phyloP scores from a whole-genome alignment of 1,284 basidiomycete species.

The Laetiporus sulphureus region DNA sequence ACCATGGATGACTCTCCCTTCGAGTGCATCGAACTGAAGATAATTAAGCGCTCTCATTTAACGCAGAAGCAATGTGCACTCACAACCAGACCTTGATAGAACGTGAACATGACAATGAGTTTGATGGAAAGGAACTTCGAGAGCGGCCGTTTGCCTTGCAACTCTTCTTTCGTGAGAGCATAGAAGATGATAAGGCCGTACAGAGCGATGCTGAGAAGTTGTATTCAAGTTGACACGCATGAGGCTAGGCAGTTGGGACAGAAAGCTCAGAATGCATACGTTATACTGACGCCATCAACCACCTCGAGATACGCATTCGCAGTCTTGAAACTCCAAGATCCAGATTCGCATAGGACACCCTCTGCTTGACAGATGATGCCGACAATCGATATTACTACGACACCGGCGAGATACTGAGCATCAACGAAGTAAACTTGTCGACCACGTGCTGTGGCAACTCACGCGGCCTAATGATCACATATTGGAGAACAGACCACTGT shows the following conservation, averaged over 20 bases:
- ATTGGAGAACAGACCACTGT: slow-evolving; percentile 82
- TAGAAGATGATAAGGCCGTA: slow-evolving; percentile 83
- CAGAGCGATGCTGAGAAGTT: slow-evolving; percentile 52
- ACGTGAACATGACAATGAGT: slow-evolving; percentile 81
- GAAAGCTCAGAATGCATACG: slow-evolving; percentile 33
- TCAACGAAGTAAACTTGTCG: no score
- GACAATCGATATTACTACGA: slow-evolving; percentile 46
- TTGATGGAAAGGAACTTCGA: slow-evolving; percentile 83
- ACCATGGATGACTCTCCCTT: slow-evolving; percentile 59
- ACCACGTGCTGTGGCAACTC: background rate
- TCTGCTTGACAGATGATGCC: slow-evolving; percentile 70
- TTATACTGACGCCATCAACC: slow-evolving; percentile 75
- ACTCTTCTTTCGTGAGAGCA: slow-evolving; percentile 70
- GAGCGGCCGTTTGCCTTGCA: slow-evolving; percentile 68
- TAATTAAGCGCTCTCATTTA: background rate
- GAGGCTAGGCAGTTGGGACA: background rate
- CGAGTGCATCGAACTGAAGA: slow-evolving; percentile 49
- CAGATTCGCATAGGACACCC: slow-evolving; percentile 60
- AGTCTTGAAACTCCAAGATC: slow-evolving; percentile 52
- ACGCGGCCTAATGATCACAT: slow-evolving; percentile 75
- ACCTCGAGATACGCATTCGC: slow-evolving; percentile 68
- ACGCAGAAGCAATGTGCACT: slow-evolving; percentile 21
- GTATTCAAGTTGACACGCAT: slow-evolving; percentile 5
- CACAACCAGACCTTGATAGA: slow-evolving; percentile 74
- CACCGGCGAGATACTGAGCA: background rate